Evolutionary conservation across 164 flowering plant genomes (phyloP).

Genomic region (Echeveria elegans): DNA sequence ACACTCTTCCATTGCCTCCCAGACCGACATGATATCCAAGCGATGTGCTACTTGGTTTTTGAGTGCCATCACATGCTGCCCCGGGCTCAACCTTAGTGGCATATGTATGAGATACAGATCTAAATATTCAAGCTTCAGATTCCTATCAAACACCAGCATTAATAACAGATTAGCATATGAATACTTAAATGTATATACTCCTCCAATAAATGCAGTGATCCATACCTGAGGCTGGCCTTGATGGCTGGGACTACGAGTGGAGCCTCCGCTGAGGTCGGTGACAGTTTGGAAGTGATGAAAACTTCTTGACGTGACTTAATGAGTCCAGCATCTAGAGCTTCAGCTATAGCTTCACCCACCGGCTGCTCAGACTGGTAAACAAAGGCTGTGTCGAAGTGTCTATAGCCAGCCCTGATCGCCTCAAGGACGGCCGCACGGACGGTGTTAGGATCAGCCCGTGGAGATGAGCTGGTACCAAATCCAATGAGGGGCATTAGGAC

Average conservation of each 20-base stretch:
- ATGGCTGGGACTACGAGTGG: slow-evolving; percentile 10
- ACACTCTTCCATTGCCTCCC: slow-evolving; percentile 34
- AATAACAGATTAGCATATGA: too few species aligned
- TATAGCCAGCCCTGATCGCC: slow-evolving; percentile 10
- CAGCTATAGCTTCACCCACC: slow-evolving; percentile 7
- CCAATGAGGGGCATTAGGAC: slow-evolving; percentile 6
- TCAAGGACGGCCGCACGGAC: neutral
- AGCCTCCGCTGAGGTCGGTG: neutral
- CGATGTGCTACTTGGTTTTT: slow-evolving; percentile 11
- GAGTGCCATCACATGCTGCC: neutral
- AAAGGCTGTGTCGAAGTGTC: slow-evolving; percentile 13
- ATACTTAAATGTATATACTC: too few species aligned
- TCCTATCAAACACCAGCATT: slow-evolving; percentile 15
- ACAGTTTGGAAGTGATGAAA: slow-evolving; percentile 13
- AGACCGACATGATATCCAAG: slow-evolving; percentile 20
- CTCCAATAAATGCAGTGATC: neutral
- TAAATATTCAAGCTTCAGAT: slow-evolving; percentile 23
- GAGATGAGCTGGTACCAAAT: slow-evolving; percentile 4
- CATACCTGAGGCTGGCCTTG: neutral
- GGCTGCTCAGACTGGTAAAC: slow-evolving; percentile 8
- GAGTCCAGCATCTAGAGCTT: slow-evolving; percentile 7
- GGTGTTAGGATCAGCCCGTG: neutral
- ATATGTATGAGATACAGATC: slow-evolving; percentile 31
- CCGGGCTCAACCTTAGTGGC: slow-evolving; percentile 24
- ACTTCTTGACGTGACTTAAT: slow-evolving; percentile 10